Percentiles rank a stretch among this genome's conserved stretches.
phyloP scores from a whole-genome alignment of 2,329 filamentous ascomycete genomes.

The Penicillium rolfsii region DNA sequence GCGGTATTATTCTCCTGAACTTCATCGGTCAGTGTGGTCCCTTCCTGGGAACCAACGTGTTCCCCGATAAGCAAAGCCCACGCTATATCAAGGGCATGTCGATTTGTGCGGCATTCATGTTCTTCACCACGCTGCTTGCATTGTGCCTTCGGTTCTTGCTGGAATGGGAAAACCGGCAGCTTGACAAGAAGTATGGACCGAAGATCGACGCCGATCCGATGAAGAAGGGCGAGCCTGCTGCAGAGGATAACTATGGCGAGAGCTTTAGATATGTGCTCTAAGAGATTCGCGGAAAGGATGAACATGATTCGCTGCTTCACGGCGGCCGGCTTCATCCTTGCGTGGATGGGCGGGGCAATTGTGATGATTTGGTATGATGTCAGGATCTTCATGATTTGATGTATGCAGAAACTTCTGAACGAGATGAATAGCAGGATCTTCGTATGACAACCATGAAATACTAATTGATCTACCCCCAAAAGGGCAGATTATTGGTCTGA shows the following conservation, averaged over 20 bases:
- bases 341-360: not conserved
- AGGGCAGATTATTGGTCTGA: too few relatives aligned
- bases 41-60: constrained; percentile 66
- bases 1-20: constrained; percentile 68
- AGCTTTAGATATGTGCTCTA: constrained; percentile 44
- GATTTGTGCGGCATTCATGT: constrained; percentile 65
- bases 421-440: not conserved
- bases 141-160: constrained; percentile 58
- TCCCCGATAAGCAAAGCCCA: constrained; percentile 56
- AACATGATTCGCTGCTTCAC: not conserved
- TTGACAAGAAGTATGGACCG: constrained; percentile 55
- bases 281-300: not conserved
- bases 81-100: constrained; percentile 59
- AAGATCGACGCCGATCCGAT: constrained; percentile 21
- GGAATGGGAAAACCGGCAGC: constrained; percentile 62
- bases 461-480: too few relatives aligned
- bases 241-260: constrained; percentile 47
- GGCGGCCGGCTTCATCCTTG: not conserved
- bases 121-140: constrained; percentile 62
- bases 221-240: constrained; percentile 27
- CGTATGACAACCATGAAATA: too few relatives aligned
- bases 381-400: constrained; percentile 2
- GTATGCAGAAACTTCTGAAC: not conserved
- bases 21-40: constrained; percentile 68
- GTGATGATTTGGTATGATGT: constrained; percentile 17